phyloP scores from a whole-genome alignment of 2,329 filamentous ascomycete genomes.

The Aspergillus sp. region DNA sequence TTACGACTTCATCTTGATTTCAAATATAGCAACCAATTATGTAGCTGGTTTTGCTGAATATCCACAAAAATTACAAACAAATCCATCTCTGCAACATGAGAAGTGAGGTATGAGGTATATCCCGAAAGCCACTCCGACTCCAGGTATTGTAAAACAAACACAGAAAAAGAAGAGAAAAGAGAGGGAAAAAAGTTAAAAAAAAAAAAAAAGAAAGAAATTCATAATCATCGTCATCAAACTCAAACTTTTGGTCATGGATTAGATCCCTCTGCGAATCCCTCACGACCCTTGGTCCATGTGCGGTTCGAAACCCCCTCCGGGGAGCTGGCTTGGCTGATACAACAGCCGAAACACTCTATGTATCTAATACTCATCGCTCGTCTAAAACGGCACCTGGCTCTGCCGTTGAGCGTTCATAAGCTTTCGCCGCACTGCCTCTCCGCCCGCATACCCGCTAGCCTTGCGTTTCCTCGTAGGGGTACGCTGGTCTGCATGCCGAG shows the following conservation, averaged over 20 bases:
- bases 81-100: conserved; percentile 6
- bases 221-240: conserved; percentile 15
- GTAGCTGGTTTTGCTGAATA: background rate
- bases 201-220: conserved; percentile 4
- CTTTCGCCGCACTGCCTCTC: conserved; percentile 45
- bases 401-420: conserved; percentile 44
- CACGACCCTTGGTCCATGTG: conserved; percentile 1
- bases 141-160: background rate
- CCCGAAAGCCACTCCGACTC: conserved; percentile 16
- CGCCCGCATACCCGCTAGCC: conserved; percentile 36
- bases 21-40: conserved; percentile 8
- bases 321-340: background rate
- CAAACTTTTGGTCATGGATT: conserved; percentile 18
- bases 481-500: conserved; percentile 39
- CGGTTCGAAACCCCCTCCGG: background rate
- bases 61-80: conserved; percentile 8
- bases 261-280: conserved; percentile 4
- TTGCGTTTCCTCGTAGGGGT: conserved; percentile 44
- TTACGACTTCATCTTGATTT: background rate
- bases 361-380: background rate
- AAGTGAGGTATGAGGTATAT: conserved; percentile 15
- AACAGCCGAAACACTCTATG: background rate
- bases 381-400: conserved; percentile 38
- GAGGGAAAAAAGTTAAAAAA: background rate
- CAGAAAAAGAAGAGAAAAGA: background rate